These are phyloP conservation scores for Exophiala xenobiotica DNA, from an alignment of 2,329 filamentous ascomycete species.

Conservation along the genomic window DNA sequence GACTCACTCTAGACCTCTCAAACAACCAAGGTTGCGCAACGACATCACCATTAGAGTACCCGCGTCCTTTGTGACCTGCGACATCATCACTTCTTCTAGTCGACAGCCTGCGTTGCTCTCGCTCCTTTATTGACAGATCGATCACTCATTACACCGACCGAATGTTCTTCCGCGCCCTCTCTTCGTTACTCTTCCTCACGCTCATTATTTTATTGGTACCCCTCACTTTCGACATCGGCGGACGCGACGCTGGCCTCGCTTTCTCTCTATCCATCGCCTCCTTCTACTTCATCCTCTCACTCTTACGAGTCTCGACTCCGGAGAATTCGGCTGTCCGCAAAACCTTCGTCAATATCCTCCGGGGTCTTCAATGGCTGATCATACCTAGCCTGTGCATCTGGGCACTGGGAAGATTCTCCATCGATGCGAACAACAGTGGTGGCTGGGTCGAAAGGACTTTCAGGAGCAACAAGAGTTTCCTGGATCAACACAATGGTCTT, in stretches of 20 bases:
- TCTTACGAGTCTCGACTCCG: constrained; percentile 77
- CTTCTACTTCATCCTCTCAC: constrained; percentile 88
- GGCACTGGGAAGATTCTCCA: constrained; percentile 91
- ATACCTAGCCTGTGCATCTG: constrained; percentile 87
- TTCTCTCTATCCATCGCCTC: constrained; percentile 85
- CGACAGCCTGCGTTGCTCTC: constrained; percentile 19
- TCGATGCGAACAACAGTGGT: constrained; percentile 70
- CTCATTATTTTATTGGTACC: constrained; percentile 94
- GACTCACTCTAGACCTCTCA: constrained; percentile 3
- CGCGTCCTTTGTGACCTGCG: background rate
- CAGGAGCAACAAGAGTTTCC: constrained; percentile 58
- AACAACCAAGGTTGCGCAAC: constrained; percentile 2
- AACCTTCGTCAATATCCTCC: constrained; percentile 66
- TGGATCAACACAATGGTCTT: constrained; percentile 58
- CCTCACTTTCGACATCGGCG: constrained; percentile 96
- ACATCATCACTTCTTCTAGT: constrained; percentile 4
- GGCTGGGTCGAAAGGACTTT: constrained; percentile 83
- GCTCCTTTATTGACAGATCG: constrained; percentile 48
- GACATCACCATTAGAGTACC: background rate
- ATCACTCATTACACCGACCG: constrained; percentile 41
- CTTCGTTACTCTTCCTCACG: constrained; percentile 81
- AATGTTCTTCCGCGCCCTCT: constrained; percentile 82
- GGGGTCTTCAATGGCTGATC: constrained; percentile 79
- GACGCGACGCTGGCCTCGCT: constrained; percentile 86
- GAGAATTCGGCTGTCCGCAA: constrained; percentile 72